Evolutionary conservation across 352 stramenopile genomes (phyloP), one percentile per base, ranked within the genome.

Genomic region (Globisporangium camurandrum): DNA sequence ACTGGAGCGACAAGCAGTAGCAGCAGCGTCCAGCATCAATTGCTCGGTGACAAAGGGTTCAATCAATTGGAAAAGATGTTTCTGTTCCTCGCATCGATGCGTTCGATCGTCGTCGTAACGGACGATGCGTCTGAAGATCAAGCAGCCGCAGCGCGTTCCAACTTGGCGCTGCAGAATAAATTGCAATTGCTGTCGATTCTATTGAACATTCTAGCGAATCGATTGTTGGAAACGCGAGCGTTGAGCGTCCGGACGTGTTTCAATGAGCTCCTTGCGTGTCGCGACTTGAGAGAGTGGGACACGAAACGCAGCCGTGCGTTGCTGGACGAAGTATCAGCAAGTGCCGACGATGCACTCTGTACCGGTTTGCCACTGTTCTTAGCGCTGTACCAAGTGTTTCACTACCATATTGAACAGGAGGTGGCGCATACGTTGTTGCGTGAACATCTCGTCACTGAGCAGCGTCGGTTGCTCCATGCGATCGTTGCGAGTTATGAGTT

Each of bases 1-100:
- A n/a, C n/a, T n/a, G 49, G 55, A 5, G 60, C 59, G 16, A 7
- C 54, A 24, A 47, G 39, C n/a, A 52, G 53, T n/a, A 66, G 51
- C 17, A 22, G 74, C 49, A 69, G 62, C 5, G 67, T 93, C 37
- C 79, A 89, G 54, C 69, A 62, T 1, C 76, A 88, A 41, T 54
- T 93, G 24, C 61, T 93, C 27, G 81, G 81, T 3, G 75, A 93
- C 61, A 93, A 93, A 46, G 81, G 82, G n/a, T 93, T 89, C 75
- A 87, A 84, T 57, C 79, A 90, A 49, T 69, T 93, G 6, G 68
- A 89, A 61, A 87, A 87, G 47, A 93, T 93, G 78, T 90, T 93
- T 44, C 59, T 75, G 58, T 88, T 92, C 44, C 46, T 92, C 54
- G 63, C 77, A 26, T 85, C 76, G n/a, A 84, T 92, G 75, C 74